These are phyloP conservation scores for Salix dunnii DNA, from an alignment of 345 rosid species.

Conservation along the genomic window DNA sequence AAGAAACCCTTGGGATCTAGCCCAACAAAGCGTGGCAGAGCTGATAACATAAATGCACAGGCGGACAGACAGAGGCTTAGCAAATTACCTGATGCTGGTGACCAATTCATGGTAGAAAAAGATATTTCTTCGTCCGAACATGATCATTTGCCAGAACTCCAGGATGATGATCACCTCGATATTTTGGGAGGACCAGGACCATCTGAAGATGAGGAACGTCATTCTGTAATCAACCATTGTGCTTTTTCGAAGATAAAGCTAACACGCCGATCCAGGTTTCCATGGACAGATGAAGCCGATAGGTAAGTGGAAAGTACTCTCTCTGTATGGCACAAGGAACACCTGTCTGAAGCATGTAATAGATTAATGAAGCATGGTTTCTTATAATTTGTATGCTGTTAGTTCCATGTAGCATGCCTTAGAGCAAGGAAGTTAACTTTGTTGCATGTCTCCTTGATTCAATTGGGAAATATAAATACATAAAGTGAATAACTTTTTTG, in stretches of 20 bases:
- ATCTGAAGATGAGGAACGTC: constrained; percentile 40
- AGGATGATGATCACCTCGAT: constrained; percentile 35
- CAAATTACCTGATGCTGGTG: constrained; percentile 17
- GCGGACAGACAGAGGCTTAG: constrained; percentile 16
- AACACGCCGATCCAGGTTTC: constrained; percentile 52
- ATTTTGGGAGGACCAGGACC: constrained; percentile 32
- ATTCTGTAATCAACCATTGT: constrained; percentile 37
- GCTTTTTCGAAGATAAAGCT: constrained; percentile 45
- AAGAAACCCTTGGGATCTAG: constrained; percentile 40
- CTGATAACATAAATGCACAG: constrained; percentile 33
- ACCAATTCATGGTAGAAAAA: constrained; percentile 26
- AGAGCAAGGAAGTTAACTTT: background rate
- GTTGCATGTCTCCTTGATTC: background rate
- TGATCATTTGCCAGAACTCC: constrained; percentile 24
- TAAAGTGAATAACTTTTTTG: background rate
- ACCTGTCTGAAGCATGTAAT: background rate
- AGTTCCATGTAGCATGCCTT: background rate
- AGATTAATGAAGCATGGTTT: too few relatives aligned
- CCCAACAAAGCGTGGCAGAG: constrained; percentile 32
- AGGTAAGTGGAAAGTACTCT: constrained; percentile 42
- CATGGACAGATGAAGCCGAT: constrained; percentile 88
- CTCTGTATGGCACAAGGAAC: constrained; percentile 3
- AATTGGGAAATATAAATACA: background rate
- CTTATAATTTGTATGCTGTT: background rate
- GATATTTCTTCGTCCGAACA: constrained; percentile 28